A percentile compares a stretch with the other conserved stretches of the same genome.
Evolutionary conservation across 2,329 filamentous ascomycete genomes (phyloP).

Genomic region (Talaromyces verruculosus): DNA sequence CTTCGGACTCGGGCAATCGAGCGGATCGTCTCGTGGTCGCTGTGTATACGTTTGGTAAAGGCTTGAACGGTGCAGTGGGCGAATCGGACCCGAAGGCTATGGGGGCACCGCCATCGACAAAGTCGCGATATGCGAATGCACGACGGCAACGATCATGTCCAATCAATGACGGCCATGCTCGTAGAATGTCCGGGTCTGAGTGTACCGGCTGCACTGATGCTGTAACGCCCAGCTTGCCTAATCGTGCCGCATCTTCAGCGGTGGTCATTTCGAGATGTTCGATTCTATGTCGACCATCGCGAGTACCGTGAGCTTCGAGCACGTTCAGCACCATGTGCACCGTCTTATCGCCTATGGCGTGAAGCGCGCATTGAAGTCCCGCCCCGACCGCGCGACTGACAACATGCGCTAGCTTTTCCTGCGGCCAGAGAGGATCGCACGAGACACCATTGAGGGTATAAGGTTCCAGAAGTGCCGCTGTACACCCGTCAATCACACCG

Average conservation of each 20-base stretch:
- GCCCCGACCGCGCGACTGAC: slow-evolving; percentile 46
- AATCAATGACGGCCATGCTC: slow-evolving; percentile 50
- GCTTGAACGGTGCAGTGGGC: slow-evolving; percentile 49
- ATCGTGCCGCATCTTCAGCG: slow-evolving; percentile 48
- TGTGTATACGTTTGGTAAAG: slow-evolving; percentile 51
- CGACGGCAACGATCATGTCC: slow-evolving; percentile 48
- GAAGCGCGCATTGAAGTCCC: slow-evolving; percentile 51
- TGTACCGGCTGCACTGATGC: slow-evolving; percentile 44
- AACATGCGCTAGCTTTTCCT: slow-evolving; percentile 43
- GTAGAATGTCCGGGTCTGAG: slow-evolving; percentile 47
- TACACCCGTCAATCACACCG: slow-evolving; percentile 54
- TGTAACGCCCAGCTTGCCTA: slow-evolving; percentile 49
- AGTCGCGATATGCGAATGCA: slow-evolving; percentile 54
- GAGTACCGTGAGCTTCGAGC: slow-evolving; percentile 42
- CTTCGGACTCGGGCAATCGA: slow-evolving; percentile 39
- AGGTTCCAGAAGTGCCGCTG: slow-evolving; percentile 49
- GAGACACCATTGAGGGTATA: slow-evolving; percentile 45
- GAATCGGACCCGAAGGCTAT: slow-evolving; percentile 52
- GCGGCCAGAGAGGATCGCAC: slow-evolving; percentile 51
- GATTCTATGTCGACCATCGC: slow-evolving; percentile 50
- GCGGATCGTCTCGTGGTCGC: slow-evolving; percentile 51
- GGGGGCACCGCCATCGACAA: slow-evolving; percentile 47
- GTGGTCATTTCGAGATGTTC: slow-evolving; percentile 54
- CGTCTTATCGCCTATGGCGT: slow-evolving; percentile 54
- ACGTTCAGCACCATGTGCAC: slow-evolving; percentile 49